phyloP scores from a whole-genome alignment of 805 yeast genomes.

The Kluyveromyces nonfermentans region DNA sequence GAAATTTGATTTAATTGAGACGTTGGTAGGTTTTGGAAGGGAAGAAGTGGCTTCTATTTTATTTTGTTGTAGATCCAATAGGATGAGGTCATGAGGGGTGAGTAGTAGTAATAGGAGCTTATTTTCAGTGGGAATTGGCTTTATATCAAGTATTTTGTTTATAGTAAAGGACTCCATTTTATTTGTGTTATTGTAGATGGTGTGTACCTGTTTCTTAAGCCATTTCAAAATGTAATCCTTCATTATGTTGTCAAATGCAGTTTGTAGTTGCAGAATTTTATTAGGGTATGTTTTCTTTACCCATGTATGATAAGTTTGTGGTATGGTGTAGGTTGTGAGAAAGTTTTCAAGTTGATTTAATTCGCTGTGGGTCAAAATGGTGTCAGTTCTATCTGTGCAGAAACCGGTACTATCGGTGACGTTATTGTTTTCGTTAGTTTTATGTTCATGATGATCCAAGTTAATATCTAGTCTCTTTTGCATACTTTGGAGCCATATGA shows the following conservation, averaged over 20 bases:
- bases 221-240: slow-evolving; percentile 1
- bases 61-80: neutral
- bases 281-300: neutral
- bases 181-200: neutral
- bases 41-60: neutral
- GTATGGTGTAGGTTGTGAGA: neutral
- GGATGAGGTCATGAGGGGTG: neutral
- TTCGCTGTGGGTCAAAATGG: neutral
- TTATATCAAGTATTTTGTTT: neutral
- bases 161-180: neutral
- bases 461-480: neutral
- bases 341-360: neutral
- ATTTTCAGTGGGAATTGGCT: neutral
- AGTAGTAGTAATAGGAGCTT: neutral
- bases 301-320: neutral
- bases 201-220: neutral
- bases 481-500: neutral
- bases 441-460: neutral
- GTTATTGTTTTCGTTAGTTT: too few relatives aligned
- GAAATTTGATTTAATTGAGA: too few relatives aligned
- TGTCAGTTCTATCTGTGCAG: neutral
- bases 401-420: too few relatives aligned
- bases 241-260: neutral
- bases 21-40: neutral
- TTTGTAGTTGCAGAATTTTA: neutral